Evolutionary conservation across 805 yeast genomes (phyloP).

Genomic region (Suhomyces sp.): DNA sequence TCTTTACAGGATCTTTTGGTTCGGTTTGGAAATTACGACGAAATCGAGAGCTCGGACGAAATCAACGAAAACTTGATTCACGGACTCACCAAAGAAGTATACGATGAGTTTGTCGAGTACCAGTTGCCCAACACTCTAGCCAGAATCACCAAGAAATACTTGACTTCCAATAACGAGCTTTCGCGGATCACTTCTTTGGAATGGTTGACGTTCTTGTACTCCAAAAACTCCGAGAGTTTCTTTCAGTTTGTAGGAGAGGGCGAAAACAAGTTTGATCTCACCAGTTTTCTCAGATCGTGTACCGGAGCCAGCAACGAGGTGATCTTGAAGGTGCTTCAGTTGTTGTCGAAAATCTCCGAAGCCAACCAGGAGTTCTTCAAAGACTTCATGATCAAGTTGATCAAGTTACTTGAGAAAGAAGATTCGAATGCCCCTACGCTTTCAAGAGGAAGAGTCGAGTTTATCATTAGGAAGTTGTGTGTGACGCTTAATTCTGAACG

Average conservation of each 20-base stretch:
- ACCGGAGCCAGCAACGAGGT: constrained; percentile 73
- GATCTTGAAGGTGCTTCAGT: constrained; percentile 65
- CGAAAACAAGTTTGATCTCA: constrained; percentile 52
- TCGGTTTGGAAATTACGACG: constrained; percentile 29
- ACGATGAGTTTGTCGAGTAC: constrained; percentile 40
- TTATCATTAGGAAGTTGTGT: constrained; percentile 81
- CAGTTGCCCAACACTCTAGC: constrained; percentile 54
- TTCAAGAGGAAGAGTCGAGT: constrained; percentile 61
- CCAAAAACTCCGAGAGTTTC: constrained; percentile 47
- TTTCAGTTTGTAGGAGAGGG: constrained; percentile 25
- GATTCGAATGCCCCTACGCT: constrained; percentile 39
- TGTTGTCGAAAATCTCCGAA: constrained; percentile 72
- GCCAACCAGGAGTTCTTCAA: constrained; percentile 74
- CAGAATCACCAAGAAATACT: constrained; percentile 62
- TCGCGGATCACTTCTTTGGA: constrained; percentile 82
- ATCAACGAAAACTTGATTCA: constrained; percentile 53
- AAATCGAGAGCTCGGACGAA: constrained; percentile 25
- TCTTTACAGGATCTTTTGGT: constrained; percentile 32
- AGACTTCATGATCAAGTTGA: constrained; percentile 67
- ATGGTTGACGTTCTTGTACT: constrained; percentile 83
- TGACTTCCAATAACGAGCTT: constrained; percentile 53
- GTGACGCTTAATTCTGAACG: constrained; percentile 77
- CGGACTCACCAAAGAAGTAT: constrained; percentile 38
- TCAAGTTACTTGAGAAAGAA: constrained; percentile 59
- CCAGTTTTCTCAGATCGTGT: constrained; percentile 70